Base-by-base conservation (phyloP, 108 stramenopile species). In the Chaetoceros muelleri region DNA sequence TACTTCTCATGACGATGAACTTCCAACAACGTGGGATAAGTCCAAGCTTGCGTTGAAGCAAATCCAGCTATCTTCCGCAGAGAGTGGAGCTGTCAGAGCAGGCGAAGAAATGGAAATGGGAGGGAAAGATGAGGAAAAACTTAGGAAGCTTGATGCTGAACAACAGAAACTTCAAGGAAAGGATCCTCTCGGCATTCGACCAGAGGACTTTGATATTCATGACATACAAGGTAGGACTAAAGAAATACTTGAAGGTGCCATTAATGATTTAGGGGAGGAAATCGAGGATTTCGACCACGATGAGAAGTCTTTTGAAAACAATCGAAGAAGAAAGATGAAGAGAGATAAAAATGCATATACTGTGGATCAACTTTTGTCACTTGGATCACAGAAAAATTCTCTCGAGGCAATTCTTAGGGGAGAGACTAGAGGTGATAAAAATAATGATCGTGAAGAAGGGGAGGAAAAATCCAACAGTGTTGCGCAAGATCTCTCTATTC, bases 181-280 rank as follows among this genome's bases (percentile, higher is more conserved):
- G 24, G 90, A 92, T 63, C 90, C 90, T 1, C 74, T 92, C 2
- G 83, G 83, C 20, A 65, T 90, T 10, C 61, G 62, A 2, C 58
- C 58, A 27, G 58, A 55, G 7, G 57, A 72, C 8, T 85, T 87
- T 57, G 86, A 87, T 60, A 55, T 92, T 45, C 67, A 70, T 8
- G 60, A 68, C 0, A 60, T 92, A 7, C 74, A 92, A 47, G 52
- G 53, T 16, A 61, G 69, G 20, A 73, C 78, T 29, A 73, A 66
- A 2, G 64, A 75, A 31, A 59, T 75, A 3, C 60, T 87, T 48
- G 80, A 84, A 48, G 74, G 81, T 44, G 64, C 78, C 0, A 59
- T 92, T 40, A 30, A 69, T 17, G 78, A 87, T 25, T 57, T 79
- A n/a, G 78, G 75, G 46, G 60, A 53, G 21, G 66, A 68, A 23